These are phyloP conservation scores for Zelopaecilomyces penicillatus DNA, from an alignment of 2,329 filamentous ascomycete species.

Conservation along the genomic window DNA sequence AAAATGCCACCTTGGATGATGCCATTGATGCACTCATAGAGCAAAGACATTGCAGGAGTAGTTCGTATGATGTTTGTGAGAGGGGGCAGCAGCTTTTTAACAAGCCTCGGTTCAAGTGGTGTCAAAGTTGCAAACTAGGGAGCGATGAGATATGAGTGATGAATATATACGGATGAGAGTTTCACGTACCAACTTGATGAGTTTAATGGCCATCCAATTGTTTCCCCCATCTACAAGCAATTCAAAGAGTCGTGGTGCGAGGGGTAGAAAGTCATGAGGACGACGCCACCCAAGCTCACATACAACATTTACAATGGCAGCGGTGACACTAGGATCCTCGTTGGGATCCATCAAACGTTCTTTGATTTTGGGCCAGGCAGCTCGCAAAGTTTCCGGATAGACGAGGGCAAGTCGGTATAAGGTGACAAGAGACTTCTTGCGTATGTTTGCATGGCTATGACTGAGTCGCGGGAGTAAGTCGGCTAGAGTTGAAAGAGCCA, in stretches of 20 bases:
- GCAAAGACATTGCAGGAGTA: slow-evolving; percentile 91
- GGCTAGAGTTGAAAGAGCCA: slow-evolving; percentile 80
- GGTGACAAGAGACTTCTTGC: slow-evolving; percentile 94
- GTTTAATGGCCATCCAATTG: slow-evolving; percentile 99
- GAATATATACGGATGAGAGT: slow-evolving; percentile 18
- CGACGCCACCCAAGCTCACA: slow-evolving; percentile 93
- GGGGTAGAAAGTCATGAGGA: slow-evolving; percentile 84
- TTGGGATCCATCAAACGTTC: slow-evolving; percentile 82
- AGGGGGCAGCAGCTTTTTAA: slow-evolving; percentile 84
- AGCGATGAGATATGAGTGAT: slow-evolving; percentile 1
- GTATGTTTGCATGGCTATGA: slow-evolving; percentile 75
- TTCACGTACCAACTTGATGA: slow-evolving; percentile 80
- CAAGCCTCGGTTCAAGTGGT: slow-evolving; percentile 80
- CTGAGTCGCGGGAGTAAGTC: slow-evolving; percentile 80
- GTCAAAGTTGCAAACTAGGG: slow-evolving; percentile 84
- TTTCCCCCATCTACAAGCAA: slow-evolving; percentile 85
- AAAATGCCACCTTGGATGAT: slow-evolving; percentile 96
- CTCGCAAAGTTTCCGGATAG: slow-evolving; percentile 87
- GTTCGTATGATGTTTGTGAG: slow-evolving; percentile 89
- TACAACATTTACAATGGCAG: slow-evolving; percentile 92
- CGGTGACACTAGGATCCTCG: slow-evolving; percentile 88
- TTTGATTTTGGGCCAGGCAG: slow-evolving; percentile 96
- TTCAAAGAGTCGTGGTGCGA: slow-evolving; percentile 87
- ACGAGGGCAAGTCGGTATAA: slow-evolving; percentile 88
- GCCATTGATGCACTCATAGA: slow-evolving; percentile 97